These are phyloP conservation scores for Colletotrichum liriopes DNA, from an alignment of 2,329 filamentous ascomycete genomes.

Conservation along the genomic window DNA sequence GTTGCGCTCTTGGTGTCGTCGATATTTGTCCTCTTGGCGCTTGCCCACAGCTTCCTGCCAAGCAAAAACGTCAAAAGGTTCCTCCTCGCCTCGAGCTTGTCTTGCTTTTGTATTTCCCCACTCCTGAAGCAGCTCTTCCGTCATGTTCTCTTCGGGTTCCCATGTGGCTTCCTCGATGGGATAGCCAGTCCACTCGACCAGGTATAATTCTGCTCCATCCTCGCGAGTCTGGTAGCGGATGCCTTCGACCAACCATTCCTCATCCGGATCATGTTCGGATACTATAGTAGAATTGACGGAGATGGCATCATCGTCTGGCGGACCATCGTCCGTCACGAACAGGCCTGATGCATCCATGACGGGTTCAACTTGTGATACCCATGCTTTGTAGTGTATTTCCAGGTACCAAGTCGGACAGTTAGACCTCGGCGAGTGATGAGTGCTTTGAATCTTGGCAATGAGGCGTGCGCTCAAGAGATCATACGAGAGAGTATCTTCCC, in stretches of 20 bases:
- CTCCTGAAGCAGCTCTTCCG: conserved; percentile 53
- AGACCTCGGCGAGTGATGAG: too few species aligned
- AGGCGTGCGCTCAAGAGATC: background rate
- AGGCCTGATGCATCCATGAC: conserved; percentile 28
- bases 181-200: conserved; percentile 57
- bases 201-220: conserved; percentile 49
- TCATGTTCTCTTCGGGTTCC: conserved; percentile 66
- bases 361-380: background rate
- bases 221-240: conserved; percentile 52
- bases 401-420: background rate
- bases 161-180: conserved; percentile 59
- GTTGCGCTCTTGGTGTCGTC: conserved; percentile 37
- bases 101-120: conserved; percentile 62
- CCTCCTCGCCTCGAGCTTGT: conserved; percentile 50
- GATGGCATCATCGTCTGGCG: conserved; percentile 46
- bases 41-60: conserved; percentile 46
- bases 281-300: conserved; percentile 54
- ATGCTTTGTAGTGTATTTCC: background rate
- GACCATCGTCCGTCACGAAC: conserved; percentile 28
- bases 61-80: conserved; percentile 56
- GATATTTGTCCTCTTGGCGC: conserved; percentile 32
- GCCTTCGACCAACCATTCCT: conserved; percentile 66
- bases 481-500: background rate
- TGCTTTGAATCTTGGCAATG: background rate
- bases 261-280: conserved; percentile 54